Evolutionary conservation across 257 asterid genomes (phyloP).

Genomic region (Linderniella brevidens): DNA sequence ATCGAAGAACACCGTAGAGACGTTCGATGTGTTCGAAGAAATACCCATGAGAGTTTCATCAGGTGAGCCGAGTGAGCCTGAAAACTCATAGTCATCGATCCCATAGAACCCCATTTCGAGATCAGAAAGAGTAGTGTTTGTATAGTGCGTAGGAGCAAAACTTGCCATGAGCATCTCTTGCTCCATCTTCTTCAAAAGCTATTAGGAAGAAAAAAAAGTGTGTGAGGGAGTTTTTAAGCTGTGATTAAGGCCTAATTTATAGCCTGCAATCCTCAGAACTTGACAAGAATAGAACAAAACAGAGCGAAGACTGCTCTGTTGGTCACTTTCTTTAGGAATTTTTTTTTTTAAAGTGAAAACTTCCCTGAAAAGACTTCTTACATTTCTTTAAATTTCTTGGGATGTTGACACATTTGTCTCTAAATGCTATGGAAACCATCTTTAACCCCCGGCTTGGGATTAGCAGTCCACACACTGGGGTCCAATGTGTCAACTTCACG

Average conservation of each 20-base stretch:
- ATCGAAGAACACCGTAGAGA: slow-evolving; percentile 21
- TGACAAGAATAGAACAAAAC: slow-evolving; percentile 6
- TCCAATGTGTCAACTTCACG: slow-evolving; percentile 16
- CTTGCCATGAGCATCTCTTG: too few relatives aligned
- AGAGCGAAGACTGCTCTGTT: slow-evolving; percentile 18
- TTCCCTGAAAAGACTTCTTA: slow-evolving; percentile 21
- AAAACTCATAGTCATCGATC: slow-evolving; percentile 3
- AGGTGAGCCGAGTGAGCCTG: slow-evolving; percentile 23
- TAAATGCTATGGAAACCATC: neutral
- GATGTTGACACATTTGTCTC: slow-evolving; percentile 7
- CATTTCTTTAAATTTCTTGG: slow-evolving; percentile 29
- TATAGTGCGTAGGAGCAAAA: too few relatives aligned
- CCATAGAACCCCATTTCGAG: slow-evolving; percentile 12
- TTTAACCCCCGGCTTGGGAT: slow-evolving; percentile 10
- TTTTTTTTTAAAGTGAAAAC: slow-evolving; percentile 10
- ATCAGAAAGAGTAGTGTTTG: neutral
- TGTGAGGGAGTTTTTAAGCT: too few relatives aligned
- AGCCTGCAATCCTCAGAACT: too few relatives aligned
- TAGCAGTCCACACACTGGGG: slow-evolving; percentile 19
- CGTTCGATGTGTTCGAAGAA: slow-evolving; percentile 23
- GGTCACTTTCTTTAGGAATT: slow-evolving; percentile 10
- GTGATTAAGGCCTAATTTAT: too few relatives aligned
- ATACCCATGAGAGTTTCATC: slow-evolving; percentile 22
- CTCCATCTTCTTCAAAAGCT: too few relatives aligned
- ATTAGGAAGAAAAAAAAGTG: too few relatives aligned